Conservation (phyloP, 371 early-diverging fungal genomes). For the Batkoa obscura region DNA sequence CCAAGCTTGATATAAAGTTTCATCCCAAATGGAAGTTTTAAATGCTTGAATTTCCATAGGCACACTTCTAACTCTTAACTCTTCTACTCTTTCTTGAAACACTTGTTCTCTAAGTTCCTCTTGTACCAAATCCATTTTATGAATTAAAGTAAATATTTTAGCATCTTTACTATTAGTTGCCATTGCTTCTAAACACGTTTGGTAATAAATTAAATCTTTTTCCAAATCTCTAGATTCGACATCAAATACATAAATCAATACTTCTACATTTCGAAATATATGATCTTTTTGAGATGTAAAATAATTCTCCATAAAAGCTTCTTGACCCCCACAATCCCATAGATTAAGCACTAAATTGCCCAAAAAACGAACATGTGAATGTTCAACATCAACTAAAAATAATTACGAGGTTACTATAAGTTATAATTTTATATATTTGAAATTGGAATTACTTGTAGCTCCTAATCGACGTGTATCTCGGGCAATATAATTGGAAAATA, state of each 20-base stretch:
- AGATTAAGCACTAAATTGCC: conserved; percentile 85
- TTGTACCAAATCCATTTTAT: conserved; percentile 90
- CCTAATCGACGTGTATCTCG: conserved; percentile 85
- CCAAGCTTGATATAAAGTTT: conserved; percentile 90
- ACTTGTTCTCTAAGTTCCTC: conserved; percentile 52
- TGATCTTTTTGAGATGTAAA: conserved; percentile 78
- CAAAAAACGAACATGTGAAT: conserved; percentile 83
- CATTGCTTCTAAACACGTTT: conserved; percentile 74
- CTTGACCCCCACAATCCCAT: conserved; percentile 93
- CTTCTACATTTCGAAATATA: conserved; percentile 93
- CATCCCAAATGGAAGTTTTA: conserved; percentile 90
- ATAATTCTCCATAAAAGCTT: conserved; percentile 92
- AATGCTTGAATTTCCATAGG: conserved; percentile 55
- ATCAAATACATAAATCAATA: conserved; percentile 93
- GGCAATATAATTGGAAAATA: conserved; percentile 91
- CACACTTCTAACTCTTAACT: conserved; percentile 48
- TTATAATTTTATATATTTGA: conserved; percentile 7
- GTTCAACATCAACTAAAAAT: conserved; percentile 79
- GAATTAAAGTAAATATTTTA: conserved; percentile 81
- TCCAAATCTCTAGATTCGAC: conserved; percentile 81
- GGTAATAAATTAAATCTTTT: conserved; percentile 77
- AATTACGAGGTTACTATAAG: neutral
- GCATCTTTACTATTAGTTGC: conserved; percentile 66
- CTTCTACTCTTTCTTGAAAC: conserved; percentile 42
- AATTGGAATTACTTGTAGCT: conserved; percentile 53